phyloP scores from a whole-genome alignment of 208 protist species.

The Balamuthia mandrillaris region DNA sequence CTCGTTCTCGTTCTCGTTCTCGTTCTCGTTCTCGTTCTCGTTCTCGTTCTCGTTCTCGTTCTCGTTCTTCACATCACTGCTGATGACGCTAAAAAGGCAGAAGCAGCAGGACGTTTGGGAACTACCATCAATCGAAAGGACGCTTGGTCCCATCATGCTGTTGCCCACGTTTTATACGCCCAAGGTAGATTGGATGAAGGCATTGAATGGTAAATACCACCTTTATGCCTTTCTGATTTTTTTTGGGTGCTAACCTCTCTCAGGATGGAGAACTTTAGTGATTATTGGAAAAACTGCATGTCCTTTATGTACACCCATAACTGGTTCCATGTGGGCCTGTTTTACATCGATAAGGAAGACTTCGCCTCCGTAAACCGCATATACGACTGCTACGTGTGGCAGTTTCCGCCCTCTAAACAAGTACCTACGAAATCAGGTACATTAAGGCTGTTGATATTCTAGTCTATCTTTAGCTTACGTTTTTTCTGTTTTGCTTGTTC shows the following conservation, averaged over 20 bases:
- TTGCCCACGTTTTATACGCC: background rate
- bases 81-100: too few species aligned
- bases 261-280: background rate
- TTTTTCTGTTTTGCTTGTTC: too few species aligned
- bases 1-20: background rate
- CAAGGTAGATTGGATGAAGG: background rate
- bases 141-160: background rate
- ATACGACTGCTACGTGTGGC: too few species aligned
- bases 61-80: background rate
- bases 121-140: background rate
- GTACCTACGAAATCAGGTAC: too few species aligned
- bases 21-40: background rate
- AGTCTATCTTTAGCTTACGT: too few species aligned
- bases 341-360: background rate
- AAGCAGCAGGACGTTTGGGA: too few species aligned
- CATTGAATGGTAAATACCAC: background rate
- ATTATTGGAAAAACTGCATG: constrained; percentile 22
- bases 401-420: too few species aligned
- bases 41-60: background rate
- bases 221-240: background rate
- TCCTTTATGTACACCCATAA: constrained; percentile 20
- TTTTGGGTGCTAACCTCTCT: background rate
- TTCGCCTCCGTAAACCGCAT: too few species aligned
- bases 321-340: constrained; percentile 12
- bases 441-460: too few species aligned